Evolutionary conservation across 2,329 filamentous ascomycete genomes (phyloP), one percentile per base, ranked within the genome.

Genomic region (Cytospora mali): DNA sequence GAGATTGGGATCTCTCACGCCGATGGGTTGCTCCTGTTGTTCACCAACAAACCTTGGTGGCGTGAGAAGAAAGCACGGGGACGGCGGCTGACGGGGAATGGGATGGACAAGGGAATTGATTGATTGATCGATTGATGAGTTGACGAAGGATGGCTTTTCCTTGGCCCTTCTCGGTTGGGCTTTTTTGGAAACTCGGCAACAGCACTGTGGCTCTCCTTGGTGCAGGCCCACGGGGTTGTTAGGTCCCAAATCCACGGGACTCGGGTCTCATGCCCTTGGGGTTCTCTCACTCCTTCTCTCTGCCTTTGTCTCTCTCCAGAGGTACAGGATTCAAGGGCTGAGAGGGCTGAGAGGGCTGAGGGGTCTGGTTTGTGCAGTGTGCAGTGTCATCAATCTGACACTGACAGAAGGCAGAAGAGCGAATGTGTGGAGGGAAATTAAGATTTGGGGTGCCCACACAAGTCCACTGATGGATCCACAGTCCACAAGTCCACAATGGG

Each of bases 11-110:
- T 51, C 28, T 51, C 21, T 50, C 52, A 55, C 39, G 35, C n/a
- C 23, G 48, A 16, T 14, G 53, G 25, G 11, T n/a, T 31, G 16
- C 42, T 42, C 35, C 21, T 14, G 52, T 50, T 50, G 50, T 53
- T 23, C 23, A 23, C 28, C 18, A 29, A 33, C 21, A 39, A 23
- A 29, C 18, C 28, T 64, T 49, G 53, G 50, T 61, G 35, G 31
- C 51, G 48, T n/a, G 52, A 58, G 51, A 18, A 64, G 57, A 58
- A 61, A 61, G 51, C 53, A 25, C 27, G 11, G 54, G 29, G n/a
- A 31, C 54, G 35, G n/a, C n/a, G 11, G 27, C 35, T 46, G 21
- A 27, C 27, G 35, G 35, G 54, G n/a, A 48, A 52, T 28, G 52
- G 39, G 25, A 18, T 25, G 18, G 16, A 58, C 29, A 25, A 42